phyloP scores from a whole-genome alignment of 1,139 yeast genomes.

The Blastobotrys persicus region DNA sequence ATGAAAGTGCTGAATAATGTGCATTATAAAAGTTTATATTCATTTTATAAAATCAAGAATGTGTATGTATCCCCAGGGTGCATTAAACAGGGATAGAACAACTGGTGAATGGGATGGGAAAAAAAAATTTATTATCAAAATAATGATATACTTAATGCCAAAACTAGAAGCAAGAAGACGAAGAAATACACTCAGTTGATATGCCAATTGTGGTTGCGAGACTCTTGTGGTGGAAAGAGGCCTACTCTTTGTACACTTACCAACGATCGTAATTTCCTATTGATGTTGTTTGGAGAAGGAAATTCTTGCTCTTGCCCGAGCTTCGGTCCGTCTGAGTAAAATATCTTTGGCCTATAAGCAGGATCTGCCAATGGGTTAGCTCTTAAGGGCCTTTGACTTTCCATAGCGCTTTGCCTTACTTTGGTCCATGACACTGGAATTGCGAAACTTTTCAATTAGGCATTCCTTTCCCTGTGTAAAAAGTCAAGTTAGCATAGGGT shows the following conservation, averaged over 20 bases:
- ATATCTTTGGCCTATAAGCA: constrained; percentile 45
- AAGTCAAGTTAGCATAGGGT: constrained; percentile 12
- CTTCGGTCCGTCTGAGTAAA: constrained; percentile 41
- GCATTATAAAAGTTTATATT: too few relatives aligned
- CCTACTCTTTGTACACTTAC: constrained; percentile 39
- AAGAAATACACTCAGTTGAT: not conserved
- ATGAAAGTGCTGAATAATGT: too few relatives aligned
- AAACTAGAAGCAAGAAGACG: not conserved
- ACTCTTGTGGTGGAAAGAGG: constrained; percentile 19
- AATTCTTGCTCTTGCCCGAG: constrained; percentile 41
- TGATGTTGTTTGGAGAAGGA: constrained; percentile 39
- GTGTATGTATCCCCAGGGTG: too few relatives aligned
- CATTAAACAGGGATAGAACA: too few relatives aligned
- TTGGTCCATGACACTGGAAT: constrained; percentile 50
- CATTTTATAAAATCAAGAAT: too few relatives aligned
- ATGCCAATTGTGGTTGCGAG: constrained; percentile 6
- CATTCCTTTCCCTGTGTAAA: constrained; percentile 45
- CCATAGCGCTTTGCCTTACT: constrained; percentile 20
- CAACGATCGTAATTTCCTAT: constrained; percentile 37
- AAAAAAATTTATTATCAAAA: not conserved
- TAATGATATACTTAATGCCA: not conserved
- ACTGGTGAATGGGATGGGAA: not conserved
- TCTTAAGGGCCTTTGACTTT: too few relatives aligned
- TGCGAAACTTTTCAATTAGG: constrained; percentile 47
- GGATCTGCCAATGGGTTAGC: constrained; percentile 29